These are phyloP conservation scores for Penicillium coprophilum DNA, from an alignment of 495 filamentous ascomycete genomes.

Conservation along the genomic window DNA sequence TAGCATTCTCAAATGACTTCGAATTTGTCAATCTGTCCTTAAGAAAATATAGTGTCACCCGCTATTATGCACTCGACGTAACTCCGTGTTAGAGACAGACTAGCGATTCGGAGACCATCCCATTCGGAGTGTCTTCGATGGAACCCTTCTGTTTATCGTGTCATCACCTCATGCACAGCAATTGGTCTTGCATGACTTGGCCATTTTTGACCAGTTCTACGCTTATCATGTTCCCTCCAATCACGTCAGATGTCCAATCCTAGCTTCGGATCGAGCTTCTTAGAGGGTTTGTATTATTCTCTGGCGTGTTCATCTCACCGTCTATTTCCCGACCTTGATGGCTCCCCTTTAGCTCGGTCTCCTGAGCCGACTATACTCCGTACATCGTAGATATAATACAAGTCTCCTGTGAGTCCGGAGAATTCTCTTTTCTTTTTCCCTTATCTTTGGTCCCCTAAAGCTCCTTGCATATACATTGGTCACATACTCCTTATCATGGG, in stretches of 20 bases:
- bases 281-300: constrained; percentile 11
- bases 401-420: constrained; percentile 8
- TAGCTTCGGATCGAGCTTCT: constrained; percentile 8
- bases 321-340: constrained; percentile 19
- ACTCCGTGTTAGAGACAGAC: not conserved
- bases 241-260: constrained; percentile 4
- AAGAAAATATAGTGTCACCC: not conserved
- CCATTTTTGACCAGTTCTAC: constrained; percentile 6
- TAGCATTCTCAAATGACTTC: not conserved
- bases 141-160: not conserved
- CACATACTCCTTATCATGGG: constrained; percentile 13
- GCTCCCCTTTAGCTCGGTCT: constrained; percentile 18
- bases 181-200: not conserved
- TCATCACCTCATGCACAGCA: not conserved
- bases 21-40: not conserved
- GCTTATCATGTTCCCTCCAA: constrained; percentile 21
- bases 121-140: constrained; percentile 1
- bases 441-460: constrained; percentile 12
- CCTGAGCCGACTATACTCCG: not conserved
- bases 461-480: constrained; percentile 8
- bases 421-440: constrained; percentile 10
- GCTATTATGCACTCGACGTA: not conserved
- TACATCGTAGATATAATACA: constrained; percentile 15
- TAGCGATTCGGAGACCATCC: not conserved
- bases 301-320: constrained; percentile 21